phyloP scores from a whole-genome alignment of 179 eudicot species.

The Beta corolliflora region DNA sequence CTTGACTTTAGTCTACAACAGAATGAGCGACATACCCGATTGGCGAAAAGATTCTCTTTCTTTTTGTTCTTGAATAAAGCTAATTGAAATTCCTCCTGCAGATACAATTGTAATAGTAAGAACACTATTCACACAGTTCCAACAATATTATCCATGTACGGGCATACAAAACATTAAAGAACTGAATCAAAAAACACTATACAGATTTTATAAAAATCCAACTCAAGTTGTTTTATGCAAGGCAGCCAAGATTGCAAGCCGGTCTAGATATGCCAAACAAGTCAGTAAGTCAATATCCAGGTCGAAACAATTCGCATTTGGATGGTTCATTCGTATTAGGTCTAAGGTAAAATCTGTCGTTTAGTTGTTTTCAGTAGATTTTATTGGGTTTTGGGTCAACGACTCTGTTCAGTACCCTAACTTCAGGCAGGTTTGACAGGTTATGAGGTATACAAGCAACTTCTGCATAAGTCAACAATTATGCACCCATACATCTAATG shows the following conservation, averaged over 20 bases:
- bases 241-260: background rate
- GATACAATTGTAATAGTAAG: conserved; percentile 20
- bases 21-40: conserved; percentile 55
- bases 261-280: background rate
- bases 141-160: background rate
- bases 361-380: background rate
- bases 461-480: background rate
- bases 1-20: background rate
- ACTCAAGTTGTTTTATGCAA: background rate
- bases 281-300: too few species aligned
- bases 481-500: background rate
- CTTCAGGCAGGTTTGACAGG: background rate
- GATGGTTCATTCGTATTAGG: too few species aligned
- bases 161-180: background rate
- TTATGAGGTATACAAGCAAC: background rate
- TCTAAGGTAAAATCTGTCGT: too few species aligned
- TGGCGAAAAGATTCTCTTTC: conserved; percentile 91
- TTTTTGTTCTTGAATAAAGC: conserved; percentile 87
- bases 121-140: background rate
- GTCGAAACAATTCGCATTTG: too few species aligned
- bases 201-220: too few species aligned
- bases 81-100: conserved; percentile 92
- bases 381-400: background rate
- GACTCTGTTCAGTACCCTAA: background rate
- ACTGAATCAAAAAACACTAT: background rate